Base-by-base conservation (phyloP, 2,329 filamentous ascomycete genomes). In the Fusarium sp. region DNA sequence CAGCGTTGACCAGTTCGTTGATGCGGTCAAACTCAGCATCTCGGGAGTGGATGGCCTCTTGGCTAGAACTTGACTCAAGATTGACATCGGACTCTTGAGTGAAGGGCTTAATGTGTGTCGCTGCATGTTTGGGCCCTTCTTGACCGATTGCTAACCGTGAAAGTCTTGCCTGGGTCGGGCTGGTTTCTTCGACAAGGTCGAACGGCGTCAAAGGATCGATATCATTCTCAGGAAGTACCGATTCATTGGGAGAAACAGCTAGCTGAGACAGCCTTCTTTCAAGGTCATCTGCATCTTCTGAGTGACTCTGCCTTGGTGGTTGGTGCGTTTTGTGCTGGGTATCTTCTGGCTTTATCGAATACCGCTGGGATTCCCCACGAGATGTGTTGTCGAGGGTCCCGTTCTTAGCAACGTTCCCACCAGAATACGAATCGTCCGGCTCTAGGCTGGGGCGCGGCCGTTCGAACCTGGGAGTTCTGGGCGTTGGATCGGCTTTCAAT, bases 381-480 rank as follows among this genome's bases (percentile, higher is more conserved):
- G 65, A 53, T 15, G 18, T n/a, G n/a, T 13, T 18, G 20, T 43
- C 47, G 14, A 50, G 20, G 31, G 33, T 33, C 10, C 47, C 49
- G 7, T 35, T 49, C 21, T 46, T 40, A 21, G 27, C 11, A 23
- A 21, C 5, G 39, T 40, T 21, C 2, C 17, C 36, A 36, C 21
- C 41, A 37, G 14, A 17, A 29, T 18, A 11, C 31, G 23, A 33
- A 23, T 39, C 43, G 31, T 40, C 43, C 5, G 29, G 36, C 20
- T 54, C 40, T 42, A 67, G 21, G n/a, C 57, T 47, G 17, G 66
- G 66, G 15, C 58, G 60, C 5, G 57, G 67, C 13, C 51, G 52
- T 29, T 70, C 63, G 17, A 70, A n/a, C 13, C 48, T 48, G 29
- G 67, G 56, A 10, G 67, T 65, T 23, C 65, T 59, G 31, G 67